These are phyloP conservation scores for Sphaerobolus stellatus DNA, from an alignment of 1,284 basidiomycete genomes.

Conservation along the genomic window DNA sequence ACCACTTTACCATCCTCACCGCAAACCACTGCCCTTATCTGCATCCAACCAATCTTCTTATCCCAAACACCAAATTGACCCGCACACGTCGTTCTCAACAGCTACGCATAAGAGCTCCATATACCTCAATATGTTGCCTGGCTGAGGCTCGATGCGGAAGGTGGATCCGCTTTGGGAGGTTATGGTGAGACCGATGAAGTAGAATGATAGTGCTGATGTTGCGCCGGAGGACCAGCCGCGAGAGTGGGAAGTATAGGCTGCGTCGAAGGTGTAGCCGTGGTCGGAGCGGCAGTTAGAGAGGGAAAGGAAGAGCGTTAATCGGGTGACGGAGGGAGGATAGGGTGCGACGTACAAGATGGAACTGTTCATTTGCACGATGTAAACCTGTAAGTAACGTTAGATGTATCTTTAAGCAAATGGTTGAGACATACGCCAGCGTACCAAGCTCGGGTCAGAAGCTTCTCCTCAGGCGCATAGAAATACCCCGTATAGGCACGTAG, in stretches of 20 bases:
- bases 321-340: too few species aligned
- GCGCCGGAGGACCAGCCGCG: conserved; percentile 44
- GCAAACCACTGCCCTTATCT: too few species aligned
- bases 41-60: too few species aligned
- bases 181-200: conserved; percentile 43
- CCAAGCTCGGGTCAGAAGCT: conserved; percentile 52
- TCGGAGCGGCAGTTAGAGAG: conserved; percentile 42
- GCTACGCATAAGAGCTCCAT: too few species aligned
- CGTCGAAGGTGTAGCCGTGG: conserved; percentile 48
- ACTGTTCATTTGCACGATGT: conserved; percentile 61
- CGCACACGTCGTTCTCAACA: too few species aligned
- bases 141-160: conserved; percentile 43
- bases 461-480: conserved; percentile 48
- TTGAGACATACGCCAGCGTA: conserved; percentile 8
- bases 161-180: conserved; percentile 38
- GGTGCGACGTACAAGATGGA: conserved; percentile 51
- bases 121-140: too few species aligned
- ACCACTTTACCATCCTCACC: too few species aligned
- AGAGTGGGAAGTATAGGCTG: conserved; percentile 41
- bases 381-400: conserved; percentile 35
- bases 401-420: background rate
- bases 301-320: too few species aligned
- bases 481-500: conserved; percentile 55
- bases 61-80: too few species aligned
- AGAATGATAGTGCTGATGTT: conserved; percentile 45